A percentile compares a stretch with the other conserved stretches of the same genome.
Conservation (phyloP, 2,329 filamentous ascomycete species). For the Lasiodiplodia sp. region DNA sequence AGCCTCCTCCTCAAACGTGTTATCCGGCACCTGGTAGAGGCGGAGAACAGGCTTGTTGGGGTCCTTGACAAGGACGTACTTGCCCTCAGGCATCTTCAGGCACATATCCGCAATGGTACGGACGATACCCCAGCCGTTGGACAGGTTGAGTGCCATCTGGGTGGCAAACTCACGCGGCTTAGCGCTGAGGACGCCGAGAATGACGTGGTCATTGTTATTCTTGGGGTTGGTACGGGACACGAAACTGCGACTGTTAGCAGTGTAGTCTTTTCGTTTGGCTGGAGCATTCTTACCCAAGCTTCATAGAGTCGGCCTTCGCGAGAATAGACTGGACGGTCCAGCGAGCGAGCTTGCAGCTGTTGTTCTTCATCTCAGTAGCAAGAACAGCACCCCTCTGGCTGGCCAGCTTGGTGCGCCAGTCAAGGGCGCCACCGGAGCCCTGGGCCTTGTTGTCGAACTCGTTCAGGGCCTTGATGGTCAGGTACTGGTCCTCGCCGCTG, state of each 20-base stretch:
- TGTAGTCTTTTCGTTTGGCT: conserved; percentile 12
- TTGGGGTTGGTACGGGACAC: conserved; percentile 94
- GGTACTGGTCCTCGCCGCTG: conserved; percentile 86
- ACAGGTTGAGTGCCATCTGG: conserved; percentile 97
- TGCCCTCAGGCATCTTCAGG: conserved; percentile 77
- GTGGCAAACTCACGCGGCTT: conserved; percentile 96
- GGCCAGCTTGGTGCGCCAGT: conserved; percentile 95
- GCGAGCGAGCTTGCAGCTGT: conserved; percentile 96
- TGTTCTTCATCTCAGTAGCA: conserved; percentile 99
- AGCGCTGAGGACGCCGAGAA: conserved; percentile 95
- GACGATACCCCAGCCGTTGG: conserved; percentile 99
- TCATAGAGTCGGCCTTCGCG: conserved; percentile 97
- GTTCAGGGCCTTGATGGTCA: conserved; percentile 96
- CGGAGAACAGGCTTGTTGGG: conserved; percentile 96
- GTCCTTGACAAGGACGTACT: conserved; percentile 83
- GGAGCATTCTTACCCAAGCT: conserved; percentile 76
- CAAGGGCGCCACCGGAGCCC: conserved; percentile 90
- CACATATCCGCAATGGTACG: conserved; percentile 97
- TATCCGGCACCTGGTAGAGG: conserved; percentile 86
- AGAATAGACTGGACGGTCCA: conserved; percentile 98
- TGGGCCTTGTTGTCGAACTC: conserved; percentile 99
- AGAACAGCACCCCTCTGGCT: conserved; percentile 96
- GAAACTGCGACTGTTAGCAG: conserved; percentile 68
- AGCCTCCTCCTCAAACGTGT: conserved; percentile 89
- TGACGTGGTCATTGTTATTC: conserved; percentile 89